Base-by-base conservation (phyloP, 352 stramenopile genomes). In the Detonula confervacea region DNA sequence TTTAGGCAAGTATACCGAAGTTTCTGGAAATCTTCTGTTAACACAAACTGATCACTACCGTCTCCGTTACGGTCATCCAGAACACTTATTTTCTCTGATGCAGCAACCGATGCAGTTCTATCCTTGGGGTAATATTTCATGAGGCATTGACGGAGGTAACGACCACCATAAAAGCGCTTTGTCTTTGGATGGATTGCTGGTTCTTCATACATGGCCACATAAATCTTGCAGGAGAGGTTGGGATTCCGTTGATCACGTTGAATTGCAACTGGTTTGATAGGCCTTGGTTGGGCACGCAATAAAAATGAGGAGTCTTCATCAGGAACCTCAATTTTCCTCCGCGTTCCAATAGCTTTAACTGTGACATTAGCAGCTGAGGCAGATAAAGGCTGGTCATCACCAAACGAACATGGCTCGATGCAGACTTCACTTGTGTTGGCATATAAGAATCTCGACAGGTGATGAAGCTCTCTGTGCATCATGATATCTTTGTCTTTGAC, bases 231-330 rank as follows among this genome's bases (percentile, higher is more conserved):
- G 37, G 81, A 85, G 52, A 90, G 52, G 33, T 85, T 87, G 14
- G 87, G 77, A 78, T 87, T 88, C 37, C 82, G 65, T 64, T 90
- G 75, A 62, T 94, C 87, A 59, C 84, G 60, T 71, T 94, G 86
- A 27, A 94, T 83, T 44, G 81, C 83, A 3, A 89, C 76, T 49
- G 87, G 76, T 57, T 89, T 90, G 1, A 94, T 59, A 24, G 75
- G 61, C 27, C 72, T 82, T 56, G 81, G 68, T 67, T 89, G 87
- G 46, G 83, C 86, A 52, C 86, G 63, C 12, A 93, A 55, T 11
- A 94, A 73, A 79, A 94, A 94, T 5, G 89, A 93, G 25, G 89
- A 94, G 77, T 94, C 89, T 72, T 94, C 89, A 61, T 94, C 87
- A 14, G 89, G 89, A 30, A 94, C 74, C 73, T 92, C 89, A 59